Base-by-base conservation (phyloP, 2,329 filamentous ascomycete species). In the Fusarium nematophilum region DNA sequence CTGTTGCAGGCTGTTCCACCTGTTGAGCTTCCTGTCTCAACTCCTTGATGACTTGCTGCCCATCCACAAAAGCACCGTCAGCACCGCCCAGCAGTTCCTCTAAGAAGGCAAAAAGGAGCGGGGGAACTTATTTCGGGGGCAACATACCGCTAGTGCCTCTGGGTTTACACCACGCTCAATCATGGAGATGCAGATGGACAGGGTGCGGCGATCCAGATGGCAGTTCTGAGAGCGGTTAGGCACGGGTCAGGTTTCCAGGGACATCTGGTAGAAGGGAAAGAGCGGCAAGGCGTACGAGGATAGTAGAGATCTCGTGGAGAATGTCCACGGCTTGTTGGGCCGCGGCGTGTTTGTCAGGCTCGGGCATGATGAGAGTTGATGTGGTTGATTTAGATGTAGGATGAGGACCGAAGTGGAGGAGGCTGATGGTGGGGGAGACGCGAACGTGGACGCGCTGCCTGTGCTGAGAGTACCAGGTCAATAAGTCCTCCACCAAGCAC, bases 161-260 rank as follows among this genome's bases (percentile, higher is more conserved):
- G 95, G 95, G 72, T 97, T 97, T 25, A 98, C 92, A 11, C 95
- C 95, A 72, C 97, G 97, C 77, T 99, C 95, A 67, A 99, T 96
- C 75, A 99, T 85, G 48, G 93, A 97, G 57, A 98, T 94, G 76
- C 95, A 99, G 61, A 97, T 91, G 3, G 93, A 97, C 14, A 99
- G 82, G 15, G 93, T 93, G 48, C 93, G 90, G 26, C 94, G 88
- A 75, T 97, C 93, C 38, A 99, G 87, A 63, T 96, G 87, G 59
- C 94, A 97, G 78, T 98, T 97, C 94, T 98, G 60, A 40, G 26
- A 33, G 37, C 46, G 9, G 46, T 64, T 25, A 62, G 57, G 42
- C 36, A 6, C 30, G 9, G 9, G 26, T 62, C 34, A 59, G 48
- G 37, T 14, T 52, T 17, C 6, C 8, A 17, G 7, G 14, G 14